A percentile compares a stretch with the other conserved stretches of the same genome.
Conservation (phyloP, 2,329 filamentous ascomycete genomes). For the Trichophyton schoenleinii region DNA sequence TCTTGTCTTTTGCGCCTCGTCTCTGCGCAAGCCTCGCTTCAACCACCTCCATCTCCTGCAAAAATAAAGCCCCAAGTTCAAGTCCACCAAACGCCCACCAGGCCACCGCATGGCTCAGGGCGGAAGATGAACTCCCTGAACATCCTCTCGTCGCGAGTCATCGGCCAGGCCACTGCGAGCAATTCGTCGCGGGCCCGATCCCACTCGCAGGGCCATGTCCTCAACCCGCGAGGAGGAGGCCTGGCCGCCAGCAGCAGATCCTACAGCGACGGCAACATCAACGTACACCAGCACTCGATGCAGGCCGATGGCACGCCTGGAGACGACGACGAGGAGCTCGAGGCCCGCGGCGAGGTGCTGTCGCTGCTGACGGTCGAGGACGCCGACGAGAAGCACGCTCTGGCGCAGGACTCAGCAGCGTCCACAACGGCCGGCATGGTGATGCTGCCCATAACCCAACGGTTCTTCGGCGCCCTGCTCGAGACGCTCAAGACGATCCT, state of each 20-base stretch:
- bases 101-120: constrained; percentile 31
- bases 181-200: constrained; percentile 40
- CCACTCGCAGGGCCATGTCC: constrained; percentile 39
- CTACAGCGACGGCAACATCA: constrained; percentile 31
- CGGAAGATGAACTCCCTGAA: constrained; percentile 92
- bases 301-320: constrained; percentile 17
- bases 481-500: constrained; percentile 67
- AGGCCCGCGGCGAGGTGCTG: constrained; percentile 32
- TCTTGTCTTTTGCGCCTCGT: no score
- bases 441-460: constrained; percentile 47
- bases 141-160: constrained; percentile 76
- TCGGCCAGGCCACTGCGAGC: constrained; percentile 43
- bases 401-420: constrained; percentile 38
- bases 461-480: constrained; percentile 58
- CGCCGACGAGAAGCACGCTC: constrained; percentile 54
- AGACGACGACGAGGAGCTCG: constrained; percentile 13
- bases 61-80: neutral
- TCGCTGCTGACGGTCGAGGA: constrained; percentile 21
- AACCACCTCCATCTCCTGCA: neutral
- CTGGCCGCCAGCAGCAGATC: constrained; percentile 30
- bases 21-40: no score
- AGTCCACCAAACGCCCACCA: neutral
- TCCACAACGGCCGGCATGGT: neutral
- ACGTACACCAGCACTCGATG: constrained; percentile 17
- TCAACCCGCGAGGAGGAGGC: constrained; percentile 23